phyloP scores from a whole-genome alignment of 176 grass and related monocot genomes.

The Rhynchospora tenuis region DNA sequence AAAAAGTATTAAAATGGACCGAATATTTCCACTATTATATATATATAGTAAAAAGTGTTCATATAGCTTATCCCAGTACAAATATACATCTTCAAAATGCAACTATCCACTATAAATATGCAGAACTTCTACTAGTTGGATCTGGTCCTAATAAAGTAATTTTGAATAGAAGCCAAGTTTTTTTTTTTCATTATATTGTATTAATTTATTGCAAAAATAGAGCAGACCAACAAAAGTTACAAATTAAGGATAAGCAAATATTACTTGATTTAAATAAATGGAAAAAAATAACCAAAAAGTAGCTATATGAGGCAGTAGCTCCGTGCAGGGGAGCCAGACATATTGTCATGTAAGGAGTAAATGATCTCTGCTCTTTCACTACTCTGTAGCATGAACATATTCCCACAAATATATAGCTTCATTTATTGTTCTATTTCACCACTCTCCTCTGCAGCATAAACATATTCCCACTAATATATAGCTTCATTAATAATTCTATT shows the following conservation, averaged over 20 bases:
- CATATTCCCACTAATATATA: too few species aligned
- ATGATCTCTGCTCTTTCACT: slow-evolving; percentile 13
- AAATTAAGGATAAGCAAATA: too few species aligned
- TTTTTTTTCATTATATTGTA: not conserved
- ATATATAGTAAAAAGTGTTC: not conserved
- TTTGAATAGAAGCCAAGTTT: not conserved
- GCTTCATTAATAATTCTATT: too few species aligned
- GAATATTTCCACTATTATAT: too few species aligned
- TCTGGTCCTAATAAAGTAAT: not conserved
- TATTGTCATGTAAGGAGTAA: slow-evolving; percentile 12
- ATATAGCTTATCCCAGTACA: not conserved
- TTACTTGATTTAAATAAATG: not conserved
- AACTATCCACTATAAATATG: not conserved
- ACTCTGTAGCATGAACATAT: not conserved
- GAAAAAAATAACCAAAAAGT: not conserved
- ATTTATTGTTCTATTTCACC: not conserved
- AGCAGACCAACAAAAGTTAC: not conserved
- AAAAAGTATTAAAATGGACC: not conserved
- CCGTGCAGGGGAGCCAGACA: not conserved
- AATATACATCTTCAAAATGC: not conserved
- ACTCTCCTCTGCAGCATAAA: not conserved
- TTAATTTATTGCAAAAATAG: not conserved
- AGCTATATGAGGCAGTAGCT: not conserved
- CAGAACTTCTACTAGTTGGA: not conserved
- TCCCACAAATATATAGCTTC: slow-evolving; percentile 15